These are phyloP conservation scores for Talaromyces sp. DNA, from an alignment of 2,329 filamentous ascomycete genomes.

Conservation along the genomic window DNA sequence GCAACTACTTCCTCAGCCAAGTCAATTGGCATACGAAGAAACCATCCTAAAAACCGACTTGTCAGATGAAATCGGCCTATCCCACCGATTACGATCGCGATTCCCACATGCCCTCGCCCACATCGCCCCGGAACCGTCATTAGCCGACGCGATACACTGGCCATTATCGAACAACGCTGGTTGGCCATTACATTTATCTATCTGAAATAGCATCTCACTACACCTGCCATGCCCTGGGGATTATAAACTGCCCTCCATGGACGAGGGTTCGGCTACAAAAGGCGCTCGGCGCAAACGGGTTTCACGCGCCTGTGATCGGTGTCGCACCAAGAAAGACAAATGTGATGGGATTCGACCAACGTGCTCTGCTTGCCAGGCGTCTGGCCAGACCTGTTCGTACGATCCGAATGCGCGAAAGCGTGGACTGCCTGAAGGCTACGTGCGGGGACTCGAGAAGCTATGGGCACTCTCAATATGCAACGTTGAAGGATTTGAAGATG, in stretches of 20 bases:
- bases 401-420: conserved; percentile 42
- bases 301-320: conserved; percentile 42
- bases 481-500: conserved; percentile 40
- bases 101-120: not conserved
- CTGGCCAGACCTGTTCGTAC: conserved; percentile 38
- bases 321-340: conserved; percentile 43
- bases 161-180: not conserved
- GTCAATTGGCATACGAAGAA: not conserved
- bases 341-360: conserved; percentile 41
- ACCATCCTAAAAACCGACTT: not conserved
- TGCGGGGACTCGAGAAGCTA: conserved; percentile 42
- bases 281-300: conserved; percentile 40
- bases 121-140: not conserved
- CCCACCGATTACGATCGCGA: not conserved
- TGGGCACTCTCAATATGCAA: conserved; percentile 42
- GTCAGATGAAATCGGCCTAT: not conserved
- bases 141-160: not conserved
- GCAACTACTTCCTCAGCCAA: not conserved
- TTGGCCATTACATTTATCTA: not conserved
- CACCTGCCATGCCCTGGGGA: conserved; percentile 21
- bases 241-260: conserved; percentile 27
- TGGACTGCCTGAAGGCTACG: conserved; percentile 43
- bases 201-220: not conserved
- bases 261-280: conserved; percentile 34
- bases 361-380: conserved; percentile 38